Conservation (phyloP, 345 rosid species). For the Linum usitatissimum region DNA sequence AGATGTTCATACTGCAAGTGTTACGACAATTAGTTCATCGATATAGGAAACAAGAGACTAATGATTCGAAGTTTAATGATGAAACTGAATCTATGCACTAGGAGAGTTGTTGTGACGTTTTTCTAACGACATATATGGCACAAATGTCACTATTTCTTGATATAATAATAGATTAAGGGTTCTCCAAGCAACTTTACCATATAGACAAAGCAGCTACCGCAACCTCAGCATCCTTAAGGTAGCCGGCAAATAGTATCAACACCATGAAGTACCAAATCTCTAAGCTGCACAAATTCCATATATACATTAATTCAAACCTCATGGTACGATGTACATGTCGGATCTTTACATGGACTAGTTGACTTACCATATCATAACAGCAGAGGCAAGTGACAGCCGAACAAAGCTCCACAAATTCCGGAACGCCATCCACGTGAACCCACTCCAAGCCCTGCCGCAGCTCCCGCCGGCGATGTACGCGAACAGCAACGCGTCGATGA, state of each 20-base stretch:
- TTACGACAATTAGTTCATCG: neutral
- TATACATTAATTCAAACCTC: too few relatives aligned
- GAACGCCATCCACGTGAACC: constrained; percentile 72
- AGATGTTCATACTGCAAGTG: constrained; percentile 46
- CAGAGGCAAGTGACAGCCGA: constrained; percentile 67
- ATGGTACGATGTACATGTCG: neutral
- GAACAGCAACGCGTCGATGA: constrained; percentile 42
- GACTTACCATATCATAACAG: constrained; percentile 87
- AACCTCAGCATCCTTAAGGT: constrained; percentile 58
- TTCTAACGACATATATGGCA: too few relatives aligned
- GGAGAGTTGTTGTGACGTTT: too few relatives aligned
- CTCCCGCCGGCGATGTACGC: constrained; percentile 53
- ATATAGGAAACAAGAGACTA: too few relatives aligned
- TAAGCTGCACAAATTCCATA: constrained; percentile 34
- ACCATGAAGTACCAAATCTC: constrained; percentile 84
- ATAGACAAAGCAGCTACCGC: constrained; percentile 80
- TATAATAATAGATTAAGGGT: too few relatives aligned
- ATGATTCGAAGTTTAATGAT: neutral
- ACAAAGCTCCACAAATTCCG: constrained; percentile 63
- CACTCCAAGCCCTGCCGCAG: constrained; percentile 76
- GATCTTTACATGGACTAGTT: neutral
- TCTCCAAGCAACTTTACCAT: constrained; percentile 56
- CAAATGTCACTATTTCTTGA: too few relatives aligned
- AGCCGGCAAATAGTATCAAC: constrained; percentile 69
- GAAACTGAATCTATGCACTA: too few relatives aligned